These are phyloP conservation scores for Solanum hybrid DNA, from an alignment of 305 asterid genomes.

Conservation along the genomic window DNA sequence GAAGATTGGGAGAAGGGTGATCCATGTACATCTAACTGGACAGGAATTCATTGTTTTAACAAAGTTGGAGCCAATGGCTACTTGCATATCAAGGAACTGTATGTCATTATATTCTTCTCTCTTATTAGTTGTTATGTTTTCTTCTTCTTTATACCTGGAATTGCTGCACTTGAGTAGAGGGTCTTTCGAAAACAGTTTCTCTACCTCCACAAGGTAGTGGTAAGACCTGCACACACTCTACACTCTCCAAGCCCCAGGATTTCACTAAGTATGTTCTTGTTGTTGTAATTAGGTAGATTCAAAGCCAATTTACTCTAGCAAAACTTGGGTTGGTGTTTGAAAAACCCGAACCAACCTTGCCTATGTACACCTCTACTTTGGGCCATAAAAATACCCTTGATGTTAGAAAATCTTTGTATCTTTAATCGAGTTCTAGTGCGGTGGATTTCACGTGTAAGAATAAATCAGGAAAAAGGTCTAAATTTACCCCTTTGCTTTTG, in stretches of 20 bases:
- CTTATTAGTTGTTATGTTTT: neutral
- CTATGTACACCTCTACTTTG: neutral
- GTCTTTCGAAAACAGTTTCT: neutral
- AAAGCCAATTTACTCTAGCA: neutral
- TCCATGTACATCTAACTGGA: constrained; percentile 42
- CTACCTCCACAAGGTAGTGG: neutral
- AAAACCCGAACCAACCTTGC: neutral
- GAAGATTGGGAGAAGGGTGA: constrained; percentile 29
- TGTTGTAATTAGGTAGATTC: neutral
- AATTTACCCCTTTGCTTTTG: neutral
- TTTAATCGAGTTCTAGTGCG: neutral
- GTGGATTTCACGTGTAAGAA: neutral
- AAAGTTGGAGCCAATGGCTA: constrained; percentile 16
- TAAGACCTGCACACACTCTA: neutral
- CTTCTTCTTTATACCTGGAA: neutral
- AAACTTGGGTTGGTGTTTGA: neutral
- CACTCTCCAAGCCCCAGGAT: neutral
- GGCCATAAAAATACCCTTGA: neutral
- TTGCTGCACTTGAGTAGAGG: neutral
- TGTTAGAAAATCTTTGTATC: neutral
- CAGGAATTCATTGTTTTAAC: constrained; percentile 29
- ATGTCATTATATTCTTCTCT: constrained; percentile 6
- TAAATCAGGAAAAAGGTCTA: neutral
- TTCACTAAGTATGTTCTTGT: neutral
- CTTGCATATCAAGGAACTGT: constrained; percentile 36